A percentile compares a stretch with the other conserved stretches of the same genome.
Conservation (phyloP, 768 basidiomycete genomes). For the Pleurotus djamor region DNA sequence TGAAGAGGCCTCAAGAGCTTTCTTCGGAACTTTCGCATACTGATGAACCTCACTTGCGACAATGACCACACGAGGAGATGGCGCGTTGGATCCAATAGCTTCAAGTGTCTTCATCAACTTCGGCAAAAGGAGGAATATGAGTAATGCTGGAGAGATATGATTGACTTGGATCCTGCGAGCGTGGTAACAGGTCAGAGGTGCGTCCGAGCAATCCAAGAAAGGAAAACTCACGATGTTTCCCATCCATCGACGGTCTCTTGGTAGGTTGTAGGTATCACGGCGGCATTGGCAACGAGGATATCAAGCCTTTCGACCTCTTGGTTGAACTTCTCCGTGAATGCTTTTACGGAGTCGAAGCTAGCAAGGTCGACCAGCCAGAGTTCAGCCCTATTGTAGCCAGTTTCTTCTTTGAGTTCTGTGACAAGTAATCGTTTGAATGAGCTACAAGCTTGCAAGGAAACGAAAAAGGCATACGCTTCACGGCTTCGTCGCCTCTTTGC, state of each 20-base stretch:
- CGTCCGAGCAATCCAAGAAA: not conserved
- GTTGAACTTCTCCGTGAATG: constrained; percentile 31
- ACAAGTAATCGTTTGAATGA: no score
- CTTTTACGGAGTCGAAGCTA: constrained; percentile 35
- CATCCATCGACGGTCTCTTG: constrained; percentile 37
- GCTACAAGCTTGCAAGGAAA: no score
- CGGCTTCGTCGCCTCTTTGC: constrained; percentile 31
- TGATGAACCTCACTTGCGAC: constrained; percentile 43
- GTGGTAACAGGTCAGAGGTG: not conserved
- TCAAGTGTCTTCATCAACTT: constrained; percentile 22
- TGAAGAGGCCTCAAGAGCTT: not conserved
- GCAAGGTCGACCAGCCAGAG: constrained; percentile 39
- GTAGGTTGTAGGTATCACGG: constrained; percentile 11
- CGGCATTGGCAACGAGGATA: constrained; percentile 46
- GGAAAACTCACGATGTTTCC: constrained; percentile 36
- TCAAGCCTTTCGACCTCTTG: constrained; percentile 33
- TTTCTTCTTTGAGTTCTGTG: constrained; percentile 25
- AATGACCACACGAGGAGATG: constrained; percentile 35
- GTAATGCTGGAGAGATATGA: constrained; percentile 35
- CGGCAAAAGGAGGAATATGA: constrained; percentile 41
- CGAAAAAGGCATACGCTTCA: constrained; percentile 23
- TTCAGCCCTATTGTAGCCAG: constrained; percentile 30
- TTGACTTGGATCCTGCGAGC: constrained; percentile 45
- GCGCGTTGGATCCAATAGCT: constrained; percentile 26
- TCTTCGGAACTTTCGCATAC: constrained; percentile 19